Evolutionary conservation across 2,329 filamentous ascomycete genomes (phyloP), one percentile per base, ranked within the genome.

Genomic region (Ceratocystis eucalypticola): DNA sequence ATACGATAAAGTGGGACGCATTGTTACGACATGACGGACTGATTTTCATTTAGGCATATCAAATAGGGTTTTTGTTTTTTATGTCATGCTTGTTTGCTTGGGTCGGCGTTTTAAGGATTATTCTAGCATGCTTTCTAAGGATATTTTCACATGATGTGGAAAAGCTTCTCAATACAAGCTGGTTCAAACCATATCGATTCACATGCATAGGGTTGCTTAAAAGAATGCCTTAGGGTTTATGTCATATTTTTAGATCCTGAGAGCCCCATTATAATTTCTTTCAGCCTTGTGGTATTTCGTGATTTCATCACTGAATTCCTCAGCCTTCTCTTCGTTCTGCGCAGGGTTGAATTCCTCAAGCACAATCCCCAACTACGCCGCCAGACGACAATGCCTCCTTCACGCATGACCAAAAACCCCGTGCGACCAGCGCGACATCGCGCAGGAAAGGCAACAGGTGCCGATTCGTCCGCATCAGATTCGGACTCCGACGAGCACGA

Each of bases 371-470:
- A 30, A 37, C 28, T n/a, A 59, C 48, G 7, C 17, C 25, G 37
- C 48, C 7, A 37, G 6, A n/a, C 59, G 44, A 63, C 33, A 45
- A 84, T 83, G 82, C 86, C 88, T 69, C 84, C 87, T 12, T 91
- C 89, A 75, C 88, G 89, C 72, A 96, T 97, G 89, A 97, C 93
- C 69, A 91, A 92, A 69, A 96, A 96, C 73, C 91, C 90, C 2
- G 77, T 87, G 67, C 86, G 86, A 74, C 89, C 91, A 28, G 84
- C 86, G 70, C 88, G 94, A 67, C 88, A 96, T 72, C 86, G 91
- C 67, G 88, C 93, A 17, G 93, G 94, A 70, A 97, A 96, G 75
- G 80, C 87, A 17, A 78, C 80, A 1, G 82, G 81, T 79, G 68
- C 80, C 79, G 20, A 81, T 5, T 82, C 80, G 53, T 84, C 82